Evolutionary conservation across 352 stramenopile genomes (phyloP).

Genomic region (Globisporangium acanthophoron): DNA sequence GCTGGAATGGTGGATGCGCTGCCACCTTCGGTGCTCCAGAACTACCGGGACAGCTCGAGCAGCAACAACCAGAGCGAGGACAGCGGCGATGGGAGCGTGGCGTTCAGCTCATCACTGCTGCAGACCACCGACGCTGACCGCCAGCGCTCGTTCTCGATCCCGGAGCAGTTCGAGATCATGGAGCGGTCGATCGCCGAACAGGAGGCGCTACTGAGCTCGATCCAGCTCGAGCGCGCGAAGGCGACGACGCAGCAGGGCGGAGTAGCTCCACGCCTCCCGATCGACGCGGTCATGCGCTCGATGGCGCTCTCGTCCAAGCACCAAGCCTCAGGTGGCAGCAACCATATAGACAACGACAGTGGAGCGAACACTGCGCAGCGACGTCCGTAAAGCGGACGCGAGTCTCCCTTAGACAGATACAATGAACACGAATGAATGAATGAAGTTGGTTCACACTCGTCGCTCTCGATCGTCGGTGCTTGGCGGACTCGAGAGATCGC

Average conservation of each 20-base stretch:
- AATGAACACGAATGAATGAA: too few species aligned
- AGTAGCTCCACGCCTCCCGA: conserved; percentile 8
- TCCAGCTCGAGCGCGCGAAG: conserved; percentile 48
- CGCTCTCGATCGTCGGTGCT: too few species aligned
- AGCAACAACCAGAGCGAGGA: conserved; percentile 1
- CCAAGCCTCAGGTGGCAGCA: background rate
- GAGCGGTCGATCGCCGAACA: conserved; percentile 65
- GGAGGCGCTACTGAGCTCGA: conserved; percentile 48
- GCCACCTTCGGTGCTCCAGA: background rate
- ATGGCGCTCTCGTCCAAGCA: conserved; percentile 5
- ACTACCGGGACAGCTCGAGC: background rate
- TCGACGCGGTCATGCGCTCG: conserved; percentile 16
- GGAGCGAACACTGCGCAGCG: too few species aligned
- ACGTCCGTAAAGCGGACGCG: too few species aligned
- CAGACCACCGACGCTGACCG: conserved; percentile 15
- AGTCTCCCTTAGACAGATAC: too few species aligned
- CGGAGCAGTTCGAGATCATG: conserved; percentile 43
- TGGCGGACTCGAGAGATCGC: too few species aligned
- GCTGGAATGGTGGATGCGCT: too few species aligned
- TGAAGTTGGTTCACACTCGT: too few species aligned
- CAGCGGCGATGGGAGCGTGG: background rate
- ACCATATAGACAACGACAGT: background rate
- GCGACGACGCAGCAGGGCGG: conserved; percentile 13
- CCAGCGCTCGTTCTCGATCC: conserved; percentile 41
- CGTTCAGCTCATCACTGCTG: conserved; percentile 2